phyloP scores from a whole-genome alignment of 2,329 filamentous ascomycete species.

The Arthrobotrys musiformis region DNA sequence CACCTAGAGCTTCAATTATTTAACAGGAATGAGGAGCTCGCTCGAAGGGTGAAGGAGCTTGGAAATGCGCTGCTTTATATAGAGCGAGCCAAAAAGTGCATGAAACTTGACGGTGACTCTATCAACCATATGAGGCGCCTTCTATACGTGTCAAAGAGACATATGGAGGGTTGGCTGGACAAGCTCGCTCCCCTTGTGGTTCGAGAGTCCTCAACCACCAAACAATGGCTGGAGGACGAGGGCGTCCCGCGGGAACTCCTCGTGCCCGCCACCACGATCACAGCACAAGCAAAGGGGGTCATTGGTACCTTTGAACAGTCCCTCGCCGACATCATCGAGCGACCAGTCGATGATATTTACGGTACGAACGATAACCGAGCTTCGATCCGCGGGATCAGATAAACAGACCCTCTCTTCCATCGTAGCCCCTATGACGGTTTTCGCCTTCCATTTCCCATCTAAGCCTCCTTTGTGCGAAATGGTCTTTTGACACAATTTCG shows the following conservation, averaged over 20 bases:
- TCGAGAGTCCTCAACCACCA: background rate
- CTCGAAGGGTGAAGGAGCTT: conserved; percentile 9
- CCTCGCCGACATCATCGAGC: conserved; percentile 7
- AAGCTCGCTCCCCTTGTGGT: background rate
- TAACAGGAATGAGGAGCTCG: no score
- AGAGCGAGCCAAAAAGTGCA: conserved; percentile 24
- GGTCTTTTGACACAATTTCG: no score
- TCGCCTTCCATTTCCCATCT: no score
- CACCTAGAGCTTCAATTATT: conserved; percentile 25
- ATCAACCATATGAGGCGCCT: conserved; percentile 25
- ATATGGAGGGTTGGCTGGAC: background rate
- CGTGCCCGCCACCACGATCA: no score
- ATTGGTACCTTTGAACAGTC: conserved; percentile 11
- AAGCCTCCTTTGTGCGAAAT: no score
- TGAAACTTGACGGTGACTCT: conserved; percentile 29
- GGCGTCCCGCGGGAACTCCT: background rate
- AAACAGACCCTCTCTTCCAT: background rate
- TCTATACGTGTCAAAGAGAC: background rate
- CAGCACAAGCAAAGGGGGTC: background rate
- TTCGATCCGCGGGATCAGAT: no score
- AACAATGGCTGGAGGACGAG: no score
- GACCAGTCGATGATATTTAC: conserved; percentile 37
- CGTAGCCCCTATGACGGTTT: no score
- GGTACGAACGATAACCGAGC: background rate
- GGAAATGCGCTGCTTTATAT: conserved; percentile 26